Percentiles rank a stretch among this genome's conserved stretches.
Evolutionary conservation across 805 yeast species (phyloP).

Genomic region (Candida khao-thaluensis): DNA sequence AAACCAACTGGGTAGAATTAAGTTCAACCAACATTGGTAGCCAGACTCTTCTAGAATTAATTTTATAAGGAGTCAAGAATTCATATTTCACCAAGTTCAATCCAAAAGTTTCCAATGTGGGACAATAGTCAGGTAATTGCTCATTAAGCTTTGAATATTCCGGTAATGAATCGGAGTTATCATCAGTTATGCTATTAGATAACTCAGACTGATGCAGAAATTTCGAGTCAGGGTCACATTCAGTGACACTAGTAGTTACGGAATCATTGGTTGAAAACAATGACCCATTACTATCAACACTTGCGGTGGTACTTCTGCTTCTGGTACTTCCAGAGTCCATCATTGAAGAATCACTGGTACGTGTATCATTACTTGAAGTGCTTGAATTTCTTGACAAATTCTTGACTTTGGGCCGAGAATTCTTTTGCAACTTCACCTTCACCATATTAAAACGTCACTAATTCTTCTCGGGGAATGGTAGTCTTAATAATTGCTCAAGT

Average conservation of each 20-base stretch:
- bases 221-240: background rate
- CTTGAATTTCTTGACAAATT: background rate
- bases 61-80: conserved; percentile 37
- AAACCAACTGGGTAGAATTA: conserved; percentile 38
- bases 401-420: background rate
- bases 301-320: background rate
- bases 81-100: conserved; percentile 34
- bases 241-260: background rate
- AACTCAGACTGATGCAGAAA: background rate
- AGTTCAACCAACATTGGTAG: conserved; percentile 39
- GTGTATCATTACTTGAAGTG: background rate
- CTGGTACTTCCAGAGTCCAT: too few relatives aligned
- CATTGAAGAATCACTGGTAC: background rate
- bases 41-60: conserved; percentile 26
- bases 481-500: too few relatives aligned
- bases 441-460: too few relatives aligned
- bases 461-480: too few relatives aligned
- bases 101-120: conserved; percentile 35
- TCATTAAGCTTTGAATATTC: conserved; percentile 24
- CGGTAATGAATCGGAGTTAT: conserved; percentile 16
- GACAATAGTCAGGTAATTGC: conserved; percentile 28
- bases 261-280: conserved; percentile 4
- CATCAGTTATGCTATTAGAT: background rate
- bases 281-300: background rate
- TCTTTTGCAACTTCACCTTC: too few relatives aligned